Percentiles rank a stretch among this genome's conserved stretches.
phyloP scores from a whole-genome alignment of 495 filamentous ascomycete genomes.

The Podospora tetraspora region DNA sequence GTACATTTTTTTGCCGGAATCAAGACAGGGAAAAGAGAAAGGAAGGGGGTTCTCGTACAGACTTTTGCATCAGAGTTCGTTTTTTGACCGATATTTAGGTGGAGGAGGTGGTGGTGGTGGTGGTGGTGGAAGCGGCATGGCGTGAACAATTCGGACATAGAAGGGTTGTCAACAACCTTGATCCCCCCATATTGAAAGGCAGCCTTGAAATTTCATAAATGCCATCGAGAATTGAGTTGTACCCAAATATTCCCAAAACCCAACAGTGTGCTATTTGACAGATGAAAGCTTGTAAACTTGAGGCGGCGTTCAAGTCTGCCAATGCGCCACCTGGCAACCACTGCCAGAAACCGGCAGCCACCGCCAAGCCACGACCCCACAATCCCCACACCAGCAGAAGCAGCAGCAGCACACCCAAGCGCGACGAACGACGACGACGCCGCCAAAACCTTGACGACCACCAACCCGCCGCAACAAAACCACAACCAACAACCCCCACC shows the following conservation, averaged over 20 bases:
- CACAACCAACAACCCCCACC: not conserved
- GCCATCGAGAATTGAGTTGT: not conserved
- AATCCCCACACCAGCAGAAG: not conserved
- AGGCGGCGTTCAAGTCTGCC: not conserved
- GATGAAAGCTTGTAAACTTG: not conserved
- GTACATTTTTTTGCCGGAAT: not conserved
- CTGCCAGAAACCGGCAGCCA: not conserved
- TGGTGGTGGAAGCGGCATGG: not conserved
- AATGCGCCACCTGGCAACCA: not conserved
- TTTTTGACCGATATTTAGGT: not conserved
- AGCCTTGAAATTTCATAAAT: not conserved
- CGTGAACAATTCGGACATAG: not conserved
- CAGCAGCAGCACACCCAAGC: no score
- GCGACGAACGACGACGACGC: not conserved
- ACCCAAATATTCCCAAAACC: not conserved
- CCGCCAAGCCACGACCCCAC: not conserved
- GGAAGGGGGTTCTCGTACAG: not conserved
- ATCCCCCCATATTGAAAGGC: not conserved
- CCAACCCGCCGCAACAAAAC: not conserved
- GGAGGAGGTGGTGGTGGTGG: no score
- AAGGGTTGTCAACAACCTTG: not conserved
- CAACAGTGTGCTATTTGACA: no score
- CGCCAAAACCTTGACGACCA: not conserved
- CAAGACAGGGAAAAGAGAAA: not conserved
- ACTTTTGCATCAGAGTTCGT: not conserved